Conservation (phyloP, 192 early-diverging fungal genomes). For the Linnemannia zychae region DNA sequence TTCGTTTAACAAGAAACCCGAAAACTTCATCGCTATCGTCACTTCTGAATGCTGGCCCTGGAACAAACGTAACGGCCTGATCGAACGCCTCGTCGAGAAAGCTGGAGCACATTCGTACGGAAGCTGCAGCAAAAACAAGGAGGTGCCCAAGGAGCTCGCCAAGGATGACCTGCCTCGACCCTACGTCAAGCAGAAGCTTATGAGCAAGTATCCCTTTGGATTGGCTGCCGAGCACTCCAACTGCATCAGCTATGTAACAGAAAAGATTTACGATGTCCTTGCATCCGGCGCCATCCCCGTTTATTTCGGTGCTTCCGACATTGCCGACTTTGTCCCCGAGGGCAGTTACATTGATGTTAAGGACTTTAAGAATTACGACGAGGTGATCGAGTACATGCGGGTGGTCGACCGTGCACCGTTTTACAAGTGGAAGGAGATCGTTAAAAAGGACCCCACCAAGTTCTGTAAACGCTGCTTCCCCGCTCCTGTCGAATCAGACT, state of each 20-base stretch:
- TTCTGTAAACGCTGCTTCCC: slow-evolving; percentile 31
- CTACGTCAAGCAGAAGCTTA: slow-evolving; percentile 23
- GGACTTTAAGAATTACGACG: slow-evolving; percentile 21
- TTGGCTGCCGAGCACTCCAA: slow-evolving; percentile 48
- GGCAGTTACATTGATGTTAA: slow-evolving; percentile 21
- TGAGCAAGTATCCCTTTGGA: slow-evolving; percentile 29
- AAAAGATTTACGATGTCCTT: slow-evolving; percentile 52
- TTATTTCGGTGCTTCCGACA: slow-evolving; percentile 50
- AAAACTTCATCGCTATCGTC: slow-evolving; percentile 27
- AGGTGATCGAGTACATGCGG: slow-evolving; percentile 1
- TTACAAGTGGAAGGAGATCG: slow-evolving; percentile 15
- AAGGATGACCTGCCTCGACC: not conserved
- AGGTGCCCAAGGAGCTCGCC: slow-evolving; percentile 11
- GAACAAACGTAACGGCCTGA: slow-evolving; percentile 41
- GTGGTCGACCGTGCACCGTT: slow-evolving; percentile 11
- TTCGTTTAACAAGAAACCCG: slow-evolving; percentile 29
- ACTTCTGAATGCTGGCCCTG: slow-evolving; percentile 31
- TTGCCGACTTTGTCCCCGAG: slow-evolving; percentile 42
- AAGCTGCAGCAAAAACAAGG: slow-evolving; percentile 32
- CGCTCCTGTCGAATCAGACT: not conserved
- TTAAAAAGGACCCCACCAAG: slow-evolving; percentile 11
- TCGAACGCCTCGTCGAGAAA: slow-evolving; percentile 23
- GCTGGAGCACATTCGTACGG: slow-evolving; percentile 47
- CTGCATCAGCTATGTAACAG: slow-evolving; percentile 52
- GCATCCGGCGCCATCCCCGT: slow-evolving; percentile 43